Conservation (phyloP, 2,329 filamentous ascomycete species). For the Xylaria sp. region DNA sequence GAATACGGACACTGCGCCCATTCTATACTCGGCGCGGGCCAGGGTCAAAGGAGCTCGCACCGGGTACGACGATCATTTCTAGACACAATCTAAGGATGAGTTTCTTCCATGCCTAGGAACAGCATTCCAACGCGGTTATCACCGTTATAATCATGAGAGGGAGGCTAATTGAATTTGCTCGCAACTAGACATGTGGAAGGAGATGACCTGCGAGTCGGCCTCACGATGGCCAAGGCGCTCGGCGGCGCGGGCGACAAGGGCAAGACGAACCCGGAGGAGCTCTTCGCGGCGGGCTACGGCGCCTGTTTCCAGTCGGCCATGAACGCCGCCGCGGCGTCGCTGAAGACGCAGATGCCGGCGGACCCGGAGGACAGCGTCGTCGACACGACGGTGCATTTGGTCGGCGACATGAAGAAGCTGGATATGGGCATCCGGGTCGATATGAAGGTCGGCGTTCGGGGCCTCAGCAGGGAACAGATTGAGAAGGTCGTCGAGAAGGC, state of each 20-base stretch:
- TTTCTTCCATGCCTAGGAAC: not conserved
- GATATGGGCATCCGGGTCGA: conserved; percentile 40
- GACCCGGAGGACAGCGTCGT: conserved; percentile 37
- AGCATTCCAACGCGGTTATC: not conserved
- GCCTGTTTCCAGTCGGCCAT: conserved; percentile 40
- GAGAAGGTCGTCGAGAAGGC: conserved; percentile 36
- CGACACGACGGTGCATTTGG: conserved; percentile 37
- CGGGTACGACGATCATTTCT: conserved; percentile 25
- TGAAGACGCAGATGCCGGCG: conserved; percentile 34
- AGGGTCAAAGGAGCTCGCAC: conserved; percentile 39
- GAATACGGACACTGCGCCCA: conserved; percentile 39
- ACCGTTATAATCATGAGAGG: not conserved
- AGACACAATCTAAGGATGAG: not conserved
- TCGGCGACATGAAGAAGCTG: conserved; percentile 39
- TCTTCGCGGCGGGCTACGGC: conserved; percentile 41
- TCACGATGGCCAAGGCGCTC: conserved; percentile 40
- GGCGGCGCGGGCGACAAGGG: conserved; percentile 37
- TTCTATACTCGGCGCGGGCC: conserved; percentile 39
- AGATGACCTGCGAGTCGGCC: conserved; percentile 34
- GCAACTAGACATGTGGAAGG: conserved; percentile 33
- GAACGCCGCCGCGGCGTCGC: conserved; percentile 35
- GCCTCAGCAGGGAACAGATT: conserved; percentile 26
- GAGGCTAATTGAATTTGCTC: not conserved
- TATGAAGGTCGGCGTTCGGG: conserved; percentile 33
- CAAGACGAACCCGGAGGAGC: conserved; percentile 42